Base-by-base conservation (phyloP, 1,139 yeast genomes). In the Zygoascus sp. region DNA sequence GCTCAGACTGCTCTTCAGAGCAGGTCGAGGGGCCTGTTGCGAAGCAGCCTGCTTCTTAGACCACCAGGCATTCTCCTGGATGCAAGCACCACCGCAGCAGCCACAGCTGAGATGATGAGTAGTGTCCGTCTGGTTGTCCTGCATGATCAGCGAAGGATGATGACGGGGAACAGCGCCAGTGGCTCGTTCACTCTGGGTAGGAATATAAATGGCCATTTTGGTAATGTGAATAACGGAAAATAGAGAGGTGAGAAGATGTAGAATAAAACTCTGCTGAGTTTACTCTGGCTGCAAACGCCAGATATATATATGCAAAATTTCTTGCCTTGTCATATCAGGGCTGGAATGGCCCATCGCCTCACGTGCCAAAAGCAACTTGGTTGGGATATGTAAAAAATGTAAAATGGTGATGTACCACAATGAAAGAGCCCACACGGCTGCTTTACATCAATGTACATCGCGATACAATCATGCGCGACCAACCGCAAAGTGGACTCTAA, bases 21-120 rank as follows among this genome's bases (percentile, higher is more conserved):
- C 32, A 21, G 45, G 45, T 10, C 42, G 34, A 42, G 36, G 40
- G 30, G 45, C 34, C 40, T 48, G 44, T 35, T 25, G 25, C 23
- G 11, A 19, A 17, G 17, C 30, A 22, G 21, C 35, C 38, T 53
- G 35, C 40, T 50, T 45, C 54, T 57, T 56, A 48, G 56, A 52
- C 73, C 72, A 66, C 78, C 79, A 74, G 3, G 77, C 76, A 27
- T 64, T 64, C 46, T 74, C 72, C 35, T 67, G 67, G 52, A 75
- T 73, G 57, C 80, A 75, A 19, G 67, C 64, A 34, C 69, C 71
- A 25, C 73, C 74, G 52, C 68, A 58, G 60, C 80, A 75, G 15
- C 79, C 80, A 57, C 80, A 75, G 23, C 63, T 54, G 42, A 70
- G 63, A 23, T 68, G 68, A 50, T 71, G 75, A 8, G 75, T 66